Conservation (phyloP, 2,329 filamentous ascomycete genomes). For the Phialemoniopsis sp. region DNA sequence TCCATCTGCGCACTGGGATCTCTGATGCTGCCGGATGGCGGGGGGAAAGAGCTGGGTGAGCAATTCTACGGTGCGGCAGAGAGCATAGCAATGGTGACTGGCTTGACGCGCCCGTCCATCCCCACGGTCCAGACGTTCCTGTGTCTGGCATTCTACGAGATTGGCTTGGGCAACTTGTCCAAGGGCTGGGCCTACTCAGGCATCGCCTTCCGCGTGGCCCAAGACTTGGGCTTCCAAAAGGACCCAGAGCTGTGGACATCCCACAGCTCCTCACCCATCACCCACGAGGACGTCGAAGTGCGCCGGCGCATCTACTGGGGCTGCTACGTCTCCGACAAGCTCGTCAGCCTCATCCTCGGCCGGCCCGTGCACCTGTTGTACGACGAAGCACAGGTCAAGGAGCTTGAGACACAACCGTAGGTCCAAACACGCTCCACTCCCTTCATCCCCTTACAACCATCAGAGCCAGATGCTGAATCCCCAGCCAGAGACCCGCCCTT, state of each 20-base stretch:
- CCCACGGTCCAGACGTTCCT: constrained; percentile 18
- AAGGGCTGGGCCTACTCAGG: constrained; percentile 23
- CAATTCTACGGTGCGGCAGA: constrained; percentile 16
- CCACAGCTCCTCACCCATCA: constrained; percentile 11
- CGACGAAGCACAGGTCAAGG: constrained; percentile 7
- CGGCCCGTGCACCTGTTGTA: constrained; percentile 5
- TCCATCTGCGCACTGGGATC: constrained; percentile 17
- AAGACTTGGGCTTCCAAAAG: constrained; percentile 20
- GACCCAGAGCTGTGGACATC: constrained; percentile 16
- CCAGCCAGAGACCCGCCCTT: constrained; percentile 13
- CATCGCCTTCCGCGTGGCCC: constrained; percentile 22
- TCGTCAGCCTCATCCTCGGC: constrained; percentile 9
- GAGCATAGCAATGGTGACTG: constrained; percentile 17
- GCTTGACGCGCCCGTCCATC: constrained; percentile 14
- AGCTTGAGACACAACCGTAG: constrained; percentile 5
- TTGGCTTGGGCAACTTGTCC: constrained; percentile 18
- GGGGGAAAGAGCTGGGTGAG: constrained; percentile 7
- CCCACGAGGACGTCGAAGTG: constrained; percentile 17
- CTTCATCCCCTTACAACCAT: too few species aligned
- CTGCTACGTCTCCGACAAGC: constrained; percentile 20
- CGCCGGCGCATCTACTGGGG: constrained; percentile 22
- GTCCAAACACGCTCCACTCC: not conserved
- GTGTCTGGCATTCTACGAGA: constrained; percentile 20
- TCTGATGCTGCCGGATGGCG: constrained; percentile 9
- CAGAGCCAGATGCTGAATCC: too few species aligned